A percentile compares a stretch with the other conserved stretches of the same genome.
Conservation (phyloP, 2,329 filamentous ascomycete species). For the Penicillium brasilianum region DNA sequence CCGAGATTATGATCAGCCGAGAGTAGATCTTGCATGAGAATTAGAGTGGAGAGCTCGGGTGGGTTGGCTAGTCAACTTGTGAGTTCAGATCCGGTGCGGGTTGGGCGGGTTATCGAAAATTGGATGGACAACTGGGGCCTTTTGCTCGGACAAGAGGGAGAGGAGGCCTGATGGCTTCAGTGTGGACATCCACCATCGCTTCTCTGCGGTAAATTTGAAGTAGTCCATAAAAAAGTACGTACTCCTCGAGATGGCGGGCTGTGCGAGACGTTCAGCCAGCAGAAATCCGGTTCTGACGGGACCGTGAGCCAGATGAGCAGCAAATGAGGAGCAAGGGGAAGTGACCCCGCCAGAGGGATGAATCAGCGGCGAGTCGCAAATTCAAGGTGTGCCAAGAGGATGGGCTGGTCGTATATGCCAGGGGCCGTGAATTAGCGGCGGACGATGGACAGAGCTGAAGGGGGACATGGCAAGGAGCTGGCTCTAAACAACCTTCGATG, state of each 20-base stretch:
- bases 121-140: neutral
- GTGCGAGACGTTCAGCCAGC: neutral
- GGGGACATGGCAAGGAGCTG: neutral
- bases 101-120: neutral
- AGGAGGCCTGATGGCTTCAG: neutral
- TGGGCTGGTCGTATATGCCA: slow-evolving; percentile 15
- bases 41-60: slow-evolving; percentile 16
- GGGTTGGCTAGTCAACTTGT: neutral
- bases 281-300: neutral
- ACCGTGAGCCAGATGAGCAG: neutral
- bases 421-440: slow-evolving; percentile 18
- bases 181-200: neutral
- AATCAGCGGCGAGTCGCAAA: neutral
- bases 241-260: neutral
- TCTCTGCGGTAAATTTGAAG: neutral
- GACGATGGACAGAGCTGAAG: neutral
- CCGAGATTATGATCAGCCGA: slow-evolving; percentile 26
- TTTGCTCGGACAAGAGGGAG: neutral
- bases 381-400: slow-evolving; percentile 2
- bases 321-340: slow-evolving; percentile 5
- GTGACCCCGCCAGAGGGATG: slow-evolving; percentile 2
- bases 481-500: too few species aligned
- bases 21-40: slow-evolving; percentile 15
- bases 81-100: neutral
- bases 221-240: neutral